phyloP scores from a whole-genome alignment of 805 yeast species.

The Candida arabinofermentans region DNA sequence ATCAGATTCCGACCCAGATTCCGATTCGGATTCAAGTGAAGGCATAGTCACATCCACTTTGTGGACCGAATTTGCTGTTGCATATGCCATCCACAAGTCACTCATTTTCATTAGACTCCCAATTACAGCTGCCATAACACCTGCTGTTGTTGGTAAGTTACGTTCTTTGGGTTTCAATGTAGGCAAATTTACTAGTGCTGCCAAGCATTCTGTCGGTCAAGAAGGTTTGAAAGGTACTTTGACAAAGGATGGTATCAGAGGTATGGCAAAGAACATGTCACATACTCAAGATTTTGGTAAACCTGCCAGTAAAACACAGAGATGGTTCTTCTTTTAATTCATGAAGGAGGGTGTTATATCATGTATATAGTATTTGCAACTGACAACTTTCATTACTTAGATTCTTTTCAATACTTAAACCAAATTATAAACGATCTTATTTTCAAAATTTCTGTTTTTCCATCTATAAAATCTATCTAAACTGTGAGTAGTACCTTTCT shows the following conservation, averaged over 20 bases:
- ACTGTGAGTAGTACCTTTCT: constrained; percentile 65
- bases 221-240: constrained; percentile 25
- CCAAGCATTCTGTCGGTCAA: constrained; percentile 22
- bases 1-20: constrained; percentile 21
- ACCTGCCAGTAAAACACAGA: constrained; percentile 45
- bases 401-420: too few species aligned
- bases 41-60: constrained; percentile 35
- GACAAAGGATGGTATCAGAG: constrained; percentile 20
- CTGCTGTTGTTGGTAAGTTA: constrained; percentile 61
- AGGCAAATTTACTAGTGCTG: constrained; percentile 45
- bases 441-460: constrained; percentile 3
- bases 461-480: constrained; percentile 30
- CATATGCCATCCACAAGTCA: constrained; percentile 90
- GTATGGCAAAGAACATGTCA: constrained; percentile 20
- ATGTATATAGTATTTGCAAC: too few species aligned
- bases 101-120: constrained; percentile 83
- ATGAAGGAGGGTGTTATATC: too few species aligned
- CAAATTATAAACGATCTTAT: too few species aligned
- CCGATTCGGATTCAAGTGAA: constrained; percentile 17
- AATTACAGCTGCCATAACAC: constrained; percentile 87
- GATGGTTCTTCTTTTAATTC: constrained; percentile 52
- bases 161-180: constrained; percentile 78
- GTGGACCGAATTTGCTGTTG: constrained; percentile 82
- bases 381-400: too few species aligned
- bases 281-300: constrained; percentile 46